Evolutionary conservation across 2,329 filamentous ascomycete species (phyloP).

Genomic region (Plectosphaerella cucumerina): DNA sequence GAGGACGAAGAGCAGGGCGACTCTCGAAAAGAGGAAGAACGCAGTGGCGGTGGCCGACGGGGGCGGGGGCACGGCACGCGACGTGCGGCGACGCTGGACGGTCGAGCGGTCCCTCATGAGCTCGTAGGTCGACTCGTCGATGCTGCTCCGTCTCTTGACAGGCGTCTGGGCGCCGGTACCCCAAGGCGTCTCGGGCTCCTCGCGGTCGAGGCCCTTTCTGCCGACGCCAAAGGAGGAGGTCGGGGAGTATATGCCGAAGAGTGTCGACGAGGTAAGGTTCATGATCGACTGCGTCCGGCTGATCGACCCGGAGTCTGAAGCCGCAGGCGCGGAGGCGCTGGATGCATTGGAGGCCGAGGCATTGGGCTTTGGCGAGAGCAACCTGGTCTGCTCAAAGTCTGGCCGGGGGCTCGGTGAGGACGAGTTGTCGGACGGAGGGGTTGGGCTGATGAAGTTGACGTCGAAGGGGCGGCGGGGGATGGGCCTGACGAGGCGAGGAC

Average conservation of each 20-base stretch:
- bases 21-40: constrained; percentile 54
- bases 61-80: constrained; percentile 22
- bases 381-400: constrained; percentile 30
- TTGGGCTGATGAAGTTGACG: constrained; percentile 43
- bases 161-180: constrained; percentile 74
- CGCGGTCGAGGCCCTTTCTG: constrained; percentile 24
- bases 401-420: constrained; percentile 35
- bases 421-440: constrained; percentile 35
- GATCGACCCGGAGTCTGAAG: constrained; percentile 33
- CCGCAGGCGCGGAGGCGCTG: constrained; percentile 21
- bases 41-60: constrained; percentile 22
- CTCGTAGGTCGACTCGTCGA: constrained; percentile 40
- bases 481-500: constrained; percentile 60
- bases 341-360: constrained; percentile 28
- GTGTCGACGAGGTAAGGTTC: constrained; percentile 84
- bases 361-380: constrained; percentile 5
- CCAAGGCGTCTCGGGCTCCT: constrained; percentile 68
- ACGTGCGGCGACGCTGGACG: constrained; percentile 27
- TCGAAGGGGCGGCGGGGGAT: constrained; percentile 70
- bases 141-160: constrained; percentile 30
- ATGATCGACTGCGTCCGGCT: constrained; percentile 73
- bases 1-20: constrained; percentile 67
- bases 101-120: constrained; percentile 36
- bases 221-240: constrained; percentile 41
- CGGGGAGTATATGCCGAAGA: constrained; percentile 86